phyloP scores from a whole-genome alignment of 306 rosid genomes.

The Cyamopsis tetragonoloba region DNA sequence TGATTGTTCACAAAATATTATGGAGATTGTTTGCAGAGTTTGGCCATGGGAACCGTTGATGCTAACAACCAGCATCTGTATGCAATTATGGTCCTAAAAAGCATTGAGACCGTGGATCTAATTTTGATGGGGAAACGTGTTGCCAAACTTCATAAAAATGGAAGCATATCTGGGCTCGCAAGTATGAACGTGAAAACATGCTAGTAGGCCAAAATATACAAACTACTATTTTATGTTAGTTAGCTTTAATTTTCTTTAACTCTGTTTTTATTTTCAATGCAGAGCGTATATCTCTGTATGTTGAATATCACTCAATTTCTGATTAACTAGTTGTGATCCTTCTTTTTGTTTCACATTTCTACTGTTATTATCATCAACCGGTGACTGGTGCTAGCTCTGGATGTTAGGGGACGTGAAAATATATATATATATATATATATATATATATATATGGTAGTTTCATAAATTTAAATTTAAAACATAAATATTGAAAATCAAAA shows the following conservation, averaged over 20 bases:
- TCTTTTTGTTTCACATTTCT: no score
- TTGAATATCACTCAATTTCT: no score
- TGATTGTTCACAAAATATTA: constrained; percentile 16
- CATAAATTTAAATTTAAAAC: no score
- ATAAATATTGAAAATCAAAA: no score
- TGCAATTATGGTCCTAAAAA: constrained; percentile 46
- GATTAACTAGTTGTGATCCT: no score
- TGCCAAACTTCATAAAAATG: constrained; percentile 46
- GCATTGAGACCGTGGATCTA: constrained; percentile 33
- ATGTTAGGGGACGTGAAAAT: no score
- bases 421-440: no score
- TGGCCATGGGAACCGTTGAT: constrained; percentile 38
- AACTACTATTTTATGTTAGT: neutral
- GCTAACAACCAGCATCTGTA: constrained; percentile 35
- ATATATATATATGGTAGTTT: no score
- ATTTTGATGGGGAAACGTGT: constrained; percentile 39
- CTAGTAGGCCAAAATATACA: neutral
- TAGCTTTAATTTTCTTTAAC: neutral
- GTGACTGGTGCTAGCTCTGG: no score
- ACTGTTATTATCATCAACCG: no score
- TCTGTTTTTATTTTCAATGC: no score
- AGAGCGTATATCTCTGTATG: no score
- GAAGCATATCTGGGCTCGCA: constrained; percentile 67
- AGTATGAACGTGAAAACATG: constrained; percentile 34
- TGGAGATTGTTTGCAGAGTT: constrained; percentile 41